These are phyloP conservation scores for Rhinocladiella mackenziei DNA, from an alignment of 2,329 filamentous ascomycete genomes.

Conservation along the genomic window DNA sequence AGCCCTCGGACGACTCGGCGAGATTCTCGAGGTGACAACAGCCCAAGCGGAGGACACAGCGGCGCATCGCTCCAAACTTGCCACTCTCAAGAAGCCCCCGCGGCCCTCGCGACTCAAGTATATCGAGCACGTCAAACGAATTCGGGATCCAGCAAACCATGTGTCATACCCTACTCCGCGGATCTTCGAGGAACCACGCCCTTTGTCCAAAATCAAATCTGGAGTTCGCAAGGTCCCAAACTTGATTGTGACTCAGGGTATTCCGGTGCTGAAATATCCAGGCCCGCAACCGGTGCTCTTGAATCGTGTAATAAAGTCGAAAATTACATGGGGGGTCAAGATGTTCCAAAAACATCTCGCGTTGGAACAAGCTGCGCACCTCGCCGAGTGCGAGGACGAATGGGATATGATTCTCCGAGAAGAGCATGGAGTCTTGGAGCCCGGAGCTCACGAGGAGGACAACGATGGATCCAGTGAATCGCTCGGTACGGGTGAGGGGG, in stretches of 20 bases:
- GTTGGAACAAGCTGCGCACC: conserved; percentile 32
- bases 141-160: conserved; percentile 10
- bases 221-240: conserved; percentile 41
- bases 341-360: conserved; percentile 35
- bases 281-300: conserved; percentile 43
- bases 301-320: conserved; percentile 37
- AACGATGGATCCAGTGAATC: too few species aligned
- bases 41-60: conserved; percentile 9
- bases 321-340: conserved; percentile 36
- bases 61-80: conserved; percentile 4
- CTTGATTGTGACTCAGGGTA: conserved; percentile 39
- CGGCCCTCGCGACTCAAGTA: conserved; percentile 1
- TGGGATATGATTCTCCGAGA: conserved; percentile 39
- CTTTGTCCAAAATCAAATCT: conserved; percentile 14
- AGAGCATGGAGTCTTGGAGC: conserved; percentile 1
- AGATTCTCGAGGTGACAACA: conserved; percentile 13
- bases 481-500: too few species aligned
- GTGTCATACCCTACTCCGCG: conserved; percentile 10
- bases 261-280: conserved; percentile 44
- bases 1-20: conserved; percentile 12
- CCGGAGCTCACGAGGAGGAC: background rate
- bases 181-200: conserved; percentile 22
- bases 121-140: conserved; percentile 15
- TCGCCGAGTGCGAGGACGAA: conserved; percentile 40
- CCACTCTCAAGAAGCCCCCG: conserved; percentile 15